phyloP scores from a whole-genome alignment of 106 monocot genomes.

The Apostasia shenzhenica region DNA sequence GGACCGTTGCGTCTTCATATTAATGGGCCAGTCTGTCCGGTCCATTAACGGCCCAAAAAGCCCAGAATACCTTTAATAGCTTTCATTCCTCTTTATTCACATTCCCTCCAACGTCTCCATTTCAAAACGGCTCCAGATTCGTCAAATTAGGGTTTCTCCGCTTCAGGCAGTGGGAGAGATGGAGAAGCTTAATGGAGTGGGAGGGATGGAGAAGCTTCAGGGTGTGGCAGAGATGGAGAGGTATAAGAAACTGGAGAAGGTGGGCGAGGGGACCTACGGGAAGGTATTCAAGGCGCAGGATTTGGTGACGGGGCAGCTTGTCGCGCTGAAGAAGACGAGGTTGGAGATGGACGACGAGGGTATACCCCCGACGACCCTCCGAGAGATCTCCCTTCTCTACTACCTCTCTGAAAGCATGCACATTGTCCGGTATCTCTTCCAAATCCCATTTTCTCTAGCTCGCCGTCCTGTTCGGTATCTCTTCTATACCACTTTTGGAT shows the following conservation, averaged over 20 bases:
- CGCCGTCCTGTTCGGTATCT: neutral
- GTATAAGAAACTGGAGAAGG: slow-evolving; percentile 99
- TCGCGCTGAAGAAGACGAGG: slow-evolving; percentile 96
- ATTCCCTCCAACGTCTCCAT: slow-evolving; percentile 6
- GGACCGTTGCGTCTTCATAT: neutral
- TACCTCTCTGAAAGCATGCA: slow-evolving; percentile 88
- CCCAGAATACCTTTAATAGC: neutral
- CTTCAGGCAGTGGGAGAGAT: slow-evolving; percentile 10
- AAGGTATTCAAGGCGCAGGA: slow-evolving; percentile 99
- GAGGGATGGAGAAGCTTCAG: slow-evolving; percentile 51
- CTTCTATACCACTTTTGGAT: neutral
- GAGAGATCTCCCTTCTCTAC: slow-evolving; percentile 94
- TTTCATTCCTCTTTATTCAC: neutral
- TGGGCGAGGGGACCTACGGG: slow-evolving; percentile 98
- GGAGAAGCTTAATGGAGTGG: slow-evolving; percentile 83
- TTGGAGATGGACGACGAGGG: slow-evolving; percentile 99
- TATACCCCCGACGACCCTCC: slow-evolving; percentile 93
- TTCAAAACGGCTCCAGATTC: slow-evolving; percentile 6
- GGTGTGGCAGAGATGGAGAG: slow-evolving; percentile 38
- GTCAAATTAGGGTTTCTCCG: slow-evolving; percentile 3
- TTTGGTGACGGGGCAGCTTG: slow-evolving; percentile 78
- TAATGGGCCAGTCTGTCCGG: neutral
- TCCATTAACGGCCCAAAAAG: neutral
- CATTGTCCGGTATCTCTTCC: slow-evolving; percentile 55
- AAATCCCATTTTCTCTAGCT: no score